A percentile compares a stretch with the other conserved stretches of the same genome.
These are phyloP conservation scores for Vigna hirtella DNA, from an alignment of 306 rosid species.

Conservation along the genomic window DNA sequence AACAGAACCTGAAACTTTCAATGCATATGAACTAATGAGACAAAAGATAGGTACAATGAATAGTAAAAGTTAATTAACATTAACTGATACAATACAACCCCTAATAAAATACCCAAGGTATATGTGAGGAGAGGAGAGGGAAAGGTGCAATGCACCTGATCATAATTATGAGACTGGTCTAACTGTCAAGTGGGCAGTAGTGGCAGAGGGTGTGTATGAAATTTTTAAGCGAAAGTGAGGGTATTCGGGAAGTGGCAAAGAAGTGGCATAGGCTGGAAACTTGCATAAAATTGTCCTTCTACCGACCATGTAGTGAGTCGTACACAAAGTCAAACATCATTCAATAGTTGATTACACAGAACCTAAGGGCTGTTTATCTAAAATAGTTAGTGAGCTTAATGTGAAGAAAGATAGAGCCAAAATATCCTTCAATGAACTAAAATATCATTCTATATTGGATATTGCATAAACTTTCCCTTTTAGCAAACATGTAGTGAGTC, in stretches of 20 bases:
- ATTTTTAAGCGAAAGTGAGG: neutral
- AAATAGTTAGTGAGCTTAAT: too few species aligned
- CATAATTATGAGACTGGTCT: neutral
- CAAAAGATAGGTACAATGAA: constrained; percentile 14
- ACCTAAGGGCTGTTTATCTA: too few species aligned
- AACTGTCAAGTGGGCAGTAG: neutral
- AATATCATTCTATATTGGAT: constrained; percentile 15
- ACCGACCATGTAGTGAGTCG: constrained; percentile 59
- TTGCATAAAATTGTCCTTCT: constrained; percentile 58
- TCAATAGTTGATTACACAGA: constrained; percentile 43
- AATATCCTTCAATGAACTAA: constrained; percentile 12
- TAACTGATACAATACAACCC: neutral
- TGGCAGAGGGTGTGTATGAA: neutral
- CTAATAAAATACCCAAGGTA: neutral
- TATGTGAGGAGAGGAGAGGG: neutral
- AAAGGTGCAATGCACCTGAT: neutral
- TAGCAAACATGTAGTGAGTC: constrained; percentile 60
- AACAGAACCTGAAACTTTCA: constrained; percentile 27
- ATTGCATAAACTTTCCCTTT: constrained; percentile 62
- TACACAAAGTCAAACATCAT: constrained; percentile 62
- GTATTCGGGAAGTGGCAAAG: neutral
- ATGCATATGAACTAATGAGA: neutral
- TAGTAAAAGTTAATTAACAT: constrained; percentile 1
- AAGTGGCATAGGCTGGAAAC: neutral
- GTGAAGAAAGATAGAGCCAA: too few species aligned